Percentiles rank a stretch among this genome's conserved stretches.
phyloP scores from a whole-genome alignment of 495 filamentous ascomycete genomes.

The Xylaria acuta region DNA sequence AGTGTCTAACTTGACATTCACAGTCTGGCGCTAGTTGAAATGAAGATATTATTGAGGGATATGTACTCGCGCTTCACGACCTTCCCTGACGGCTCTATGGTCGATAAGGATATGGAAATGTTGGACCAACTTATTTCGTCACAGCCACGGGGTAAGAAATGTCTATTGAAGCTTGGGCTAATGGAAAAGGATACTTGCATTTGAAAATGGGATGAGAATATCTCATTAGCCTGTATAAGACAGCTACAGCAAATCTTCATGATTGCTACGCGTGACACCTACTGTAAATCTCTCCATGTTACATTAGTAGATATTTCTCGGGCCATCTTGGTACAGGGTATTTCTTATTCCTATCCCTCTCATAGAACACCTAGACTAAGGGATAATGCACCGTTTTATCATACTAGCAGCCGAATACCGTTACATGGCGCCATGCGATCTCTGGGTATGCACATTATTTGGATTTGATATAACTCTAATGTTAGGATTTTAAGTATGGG shows the following conservation, averaged over 20 bases:
- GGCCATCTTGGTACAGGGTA: too few relatives aligned
- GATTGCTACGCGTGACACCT: neutral
- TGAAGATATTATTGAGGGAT: constrained; percentile 65
- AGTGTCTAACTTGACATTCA: constrained; percentile 1
- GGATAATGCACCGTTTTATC: neutral
- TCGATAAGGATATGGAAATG: constrained; percentile 58
- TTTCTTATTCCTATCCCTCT: too few relatives aligned
- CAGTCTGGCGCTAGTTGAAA: constrained; percentile 69
- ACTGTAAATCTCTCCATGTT: neutral
- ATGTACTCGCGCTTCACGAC: constrained; percentile 65
- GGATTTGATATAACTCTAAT: neutral
- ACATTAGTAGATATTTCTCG: neutral
- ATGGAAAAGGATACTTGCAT: constrained; percentile 20
- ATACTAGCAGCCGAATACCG: neutral
- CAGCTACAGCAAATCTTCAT: neutral
- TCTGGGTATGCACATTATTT: neutral
- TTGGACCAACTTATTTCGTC: constrained; percentile 68
- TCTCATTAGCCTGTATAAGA: neutral
- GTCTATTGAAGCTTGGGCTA: constrained; percentile 51
- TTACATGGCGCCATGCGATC: neutral
- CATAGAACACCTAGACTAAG: neutral
- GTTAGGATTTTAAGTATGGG: too few relatives aligned
- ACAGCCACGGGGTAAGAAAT: constrained; percentile 61
- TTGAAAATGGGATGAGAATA: neutral
- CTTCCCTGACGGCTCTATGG: constrained; percentile 58